Percentiles rank a stretch among this genome's conserved stretches.
phyloP scores from a whole-genome alignment of 306 rosid species.

The Arachis hypogaea region DNA sequence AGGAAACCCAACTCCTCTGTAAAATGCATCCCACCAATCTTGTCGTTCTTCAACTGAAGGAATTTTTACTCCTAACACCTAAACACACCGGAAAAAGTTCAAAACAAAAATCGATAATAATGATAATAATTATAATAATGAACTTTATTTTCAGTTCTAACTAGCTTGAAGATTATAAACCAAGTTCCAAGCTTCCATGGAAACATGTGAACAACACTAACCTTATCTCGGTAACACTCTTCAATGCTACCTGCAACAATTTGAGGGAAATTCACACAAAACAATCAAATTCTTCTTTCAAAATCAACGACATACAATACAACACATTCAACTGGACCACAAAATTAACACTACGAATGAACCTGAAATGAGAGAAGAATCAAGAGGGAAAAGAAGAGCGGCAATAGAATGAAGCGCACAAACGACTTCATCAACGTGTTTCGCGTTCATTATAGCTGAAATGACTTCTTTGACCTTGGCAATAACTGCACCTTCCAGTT shows the following conservation, averaged over 20 bases:
- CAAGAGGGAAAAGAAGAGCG: conserved; percentile 66
- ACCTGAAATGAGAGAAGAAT: conserved; percentile 74
- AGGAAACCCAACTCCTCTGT: conserved; percentile 71
- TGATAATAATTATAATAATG: no score
- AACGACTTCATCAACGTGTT: conserved; percentile 78
- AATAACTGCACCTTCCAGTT: conserved; percentile 50
- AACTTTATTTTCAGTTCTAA: no score
- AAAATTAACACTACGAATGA: background rate
- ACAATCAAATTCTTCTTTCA: conserved; percentile 5
- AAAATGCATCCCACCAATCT: conserved; percentile 70
- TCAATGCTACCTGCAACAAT: conserved; percentile 61
- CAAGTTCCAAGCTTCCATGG: background rate
- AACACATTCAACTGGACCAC: background rate
- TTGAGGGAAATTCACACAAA: conserved; percentile 14
- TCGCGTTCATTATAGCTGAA: conserved; percentile 56
- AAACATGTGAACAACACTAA: conserved; percentile 39
- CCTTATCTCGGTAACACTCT: conserved; percentile 70
- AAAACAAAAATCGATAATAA: no score
- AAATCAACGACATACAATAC: background rate
- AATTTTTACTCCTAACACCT: conserved; percentile 54
- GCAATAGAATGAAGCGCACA: conserved; percentile 76
- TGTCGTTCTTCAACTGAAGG: conserved; percentile 62
- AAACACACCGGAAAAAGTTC: conserved; percentile 19
- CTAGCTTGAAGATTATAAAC: background rate
- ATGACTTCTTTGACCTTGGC: conserved; percentile 68